Base-by-base conservation (phyloP, 495 filamentous ascomycete species). In the Aspergillus incahuasiensis region DNA sequence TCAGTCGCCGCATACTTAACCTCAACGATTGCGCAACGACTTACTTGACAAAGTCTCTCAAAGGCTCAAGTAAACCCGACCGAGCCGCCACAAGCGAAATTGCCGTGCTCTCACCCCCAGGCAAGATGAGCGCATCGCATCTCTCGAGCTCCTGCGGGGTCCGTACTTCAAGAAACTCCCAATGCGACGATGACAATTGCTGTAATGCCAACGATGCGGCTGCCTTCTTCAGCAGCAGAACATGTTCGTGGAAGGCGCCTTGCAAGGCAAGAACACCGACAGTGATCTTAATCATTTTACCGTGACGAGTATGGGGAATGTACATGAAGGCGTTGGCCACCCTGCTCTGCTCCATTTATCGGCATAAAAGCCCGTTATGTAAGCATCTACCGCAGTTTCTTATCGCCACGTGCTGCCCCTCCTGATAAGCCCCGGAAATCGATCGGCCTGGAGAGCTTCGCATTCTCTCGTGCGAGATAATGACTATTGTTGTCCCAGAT, bases 41-140 rank as follows among this genome's bases (percentile, higher is more conserved):
- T 66, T 74, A 92, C 89, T 97, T 98, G 64, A 98, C 94, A 69
- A 97, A 98, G 12, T 94, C 80, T 41, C 92, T 77, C 55, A 98
- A 71, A 3, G 90, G 91, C 57, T 95, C 91, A 45, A 98, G 71
- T 39, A 98, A 67, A 15, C 86, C 83, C 2, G 86, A 87, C 45
- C 92, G 80, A 18, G 81, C 82, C 9, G 94, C 94, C 16, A 97
- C 88, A 16, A 98, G 79, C 3, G 91, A 89, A 64, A 98, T 92
- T 6, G 92, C 87, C 5, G 94, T 98, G 66, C 90, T 95, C 66
- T 98, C 94, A 55, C 94, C 95, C 40, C 94, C 94, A 6, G 95
- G 94, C 57, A 98, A 80, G 60, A 98, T 83, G 19, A 98, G 78
- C 2, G 86, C 94, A 66, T 91, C 84, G 74, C 91, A 96, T 62